Evolutionary conservation across 106 monocot species (phyloP).

Genomic region (Vanilla planifolia): DNA sequence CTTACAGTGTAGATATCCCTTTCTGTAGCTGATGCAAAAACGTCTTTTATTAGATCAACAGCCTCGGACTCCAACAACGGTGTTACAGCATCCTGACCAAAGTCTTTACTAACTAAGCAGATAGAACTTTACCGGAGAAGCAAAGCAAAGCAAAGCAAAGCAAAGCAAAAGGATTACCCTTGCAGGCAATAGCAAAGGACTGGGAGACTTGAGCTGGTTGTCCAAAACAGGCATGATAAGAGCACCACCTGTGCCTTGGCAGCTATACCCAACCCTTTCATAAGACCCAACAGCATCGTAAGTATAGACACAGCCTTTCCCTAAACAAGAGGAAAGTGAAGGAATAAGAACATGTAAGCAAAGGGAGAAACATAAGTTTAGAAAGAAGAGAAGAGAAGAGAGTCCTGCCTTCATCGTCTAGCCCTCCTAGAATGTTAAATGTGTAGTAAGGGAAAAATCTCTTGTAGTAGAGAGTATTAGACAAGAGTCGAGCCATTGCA

Average conservation of each 20-base stretch:
- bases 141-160: too few species aligned
- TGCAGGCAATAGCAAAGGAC: slow-evolving; percentile 88
- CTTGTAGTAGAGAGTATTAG: slow-evolving; percentile 90
- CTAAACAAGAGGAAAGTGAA: slow-evolving; percentile 22
- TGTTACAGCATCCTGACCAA: slow-evolving; percentile 79
- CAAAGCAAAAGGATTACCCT: too few species aligned
- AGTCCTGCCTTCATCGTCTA: slow-evolving; percentile 75
- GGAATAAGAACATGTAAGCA: not conserved
- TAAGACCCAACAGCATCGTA: slow-evolving; percentile 96
- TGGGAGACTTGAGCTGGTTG: slow-evolving; percentile 94
- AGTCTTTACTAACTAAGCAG: not conserved
- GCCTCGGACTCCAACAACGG: slow-evolving; percentile 78
- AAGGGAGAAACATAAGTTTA: not conserved
- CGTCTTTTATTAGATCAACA: slow-evolving; percentile 93
- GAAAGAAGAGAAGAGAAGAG: not conserved
- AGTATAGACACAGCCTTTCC: slow-evolving; percentile 87
- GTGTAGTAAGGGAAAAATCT: slow-evolving; percentile 94
- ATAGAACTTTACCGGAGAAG: not conserved
- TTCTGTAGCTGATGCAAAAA: slow-evolving; percentile 93
- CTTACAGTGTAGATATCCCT: slow-evolving; percentile 93
- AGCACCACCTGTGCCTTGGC: slow-evolving; percentile 66
- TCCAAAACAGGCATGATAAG: slow-evolving; percentile 94
- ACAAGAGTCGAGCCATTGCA: slow-evolving; percentile 85
- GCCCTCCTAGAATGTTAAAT: slow-evolving; percentile 87
- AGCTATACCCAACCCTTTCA: slow-evolving; percentile 83